Percentiles rank a stretch among this genome's conserved stretches.
Evolutionary conservation across 108 stramenopile species (phyloP).

Genomic region (Stephanodiscus triporus): DNA sequence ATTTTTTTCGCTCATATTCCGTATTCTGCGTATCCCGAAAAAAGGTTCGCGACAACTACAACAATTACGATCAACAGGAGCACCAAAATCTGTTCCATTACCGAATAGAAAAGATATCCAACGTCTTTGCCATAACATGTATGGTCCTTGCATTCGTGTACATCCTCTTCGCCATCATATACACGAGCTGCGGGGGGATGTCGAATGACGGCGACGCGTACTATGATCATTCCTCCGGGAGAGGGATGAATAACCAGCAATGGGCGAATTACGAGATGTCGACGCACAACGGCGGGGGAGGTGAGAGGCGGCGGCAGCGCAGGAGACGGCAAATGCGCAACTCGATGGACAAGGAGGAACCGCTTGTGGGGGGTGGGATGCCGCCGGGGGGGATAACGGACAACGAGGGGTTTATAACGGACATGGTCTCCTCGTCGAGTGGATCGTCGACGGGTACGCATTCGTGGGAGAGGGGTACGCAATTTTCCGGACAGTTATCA

Average conservation of each 20-base stretch:
- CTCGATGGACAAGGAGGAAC: conserved; percentile 39
- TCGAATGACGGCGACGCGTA: conserved; percentile 22
- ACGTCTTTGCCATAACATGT: conserved; percentile 74
- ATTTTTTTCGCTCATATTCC: not conserved
- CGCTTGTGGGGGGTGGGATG: conserved; percentile 23
- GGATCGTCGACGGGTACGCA: conserved; percentile 40
- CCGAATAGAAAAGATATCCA: conserved; percentile 81
- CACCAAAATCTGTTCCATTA: conserved; percentile 51
- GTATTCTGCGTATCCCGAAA: not conserved
- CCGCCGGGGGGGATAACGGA: conserved; percentile 37
- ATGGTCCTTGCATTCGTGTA: conserved; percentile 79
- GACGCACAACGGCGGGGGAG: not conserved
- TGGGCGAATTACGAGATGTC: conserved; percentile 43
- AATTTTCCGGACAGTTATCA: conserved; percentile 24
- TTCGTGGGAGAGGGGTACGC: conserved; percentile 26
- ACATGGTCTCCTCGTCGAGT: conserved; percentile 41
- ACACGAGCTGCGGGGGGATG: conserved; percentile 48
- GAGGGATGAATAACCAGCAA: conserved; percentile 19
- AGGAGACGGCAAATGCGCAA: conserved; percentile 29
- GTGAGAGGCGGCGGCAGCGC: conserved; percentile 31
- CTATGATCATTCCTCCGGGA: conserved; percentile 4
- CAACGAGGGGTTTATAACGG: conserved; percentile 48
- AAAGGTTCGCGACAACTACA: conserved; percentile 48
- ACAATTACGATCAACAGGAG: conserved; percentile 51
- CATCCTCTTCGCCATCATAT: conserved; percentile 70